phyloP scores from a whole-genome alignment of 164 flowering plant species.

The Aristolochia californica region DNA sequence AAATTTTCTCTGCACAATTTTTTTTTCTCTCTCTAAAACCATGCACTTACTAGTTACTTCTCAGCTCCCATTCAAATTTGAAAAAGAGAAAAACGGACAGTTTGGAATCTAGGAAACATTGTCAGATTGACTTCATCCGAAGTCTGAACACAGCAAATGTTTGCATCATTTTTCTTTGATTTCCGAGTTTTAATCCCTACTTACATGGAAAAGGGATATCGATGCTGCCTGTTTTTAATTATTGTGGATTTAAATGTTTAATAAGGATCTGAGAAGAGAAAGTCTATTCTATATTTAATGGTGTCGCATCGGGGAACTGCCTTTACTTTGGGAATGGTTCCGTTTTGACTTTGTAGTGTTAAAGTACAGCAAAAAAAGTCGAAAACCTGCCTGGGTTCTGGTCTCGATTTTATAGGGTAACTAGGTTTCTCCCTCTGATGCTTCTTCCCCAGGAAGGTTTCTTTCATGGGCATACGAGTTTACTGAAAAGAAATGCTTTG shows the following conservation, averaged over 20 bases:
- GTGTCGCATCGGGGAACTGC: slow-evolving; percentile 1
- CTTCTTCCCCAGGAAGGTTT: background rate
- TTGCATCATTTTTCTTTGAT: background rate
- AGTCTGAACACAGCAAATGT: no score
- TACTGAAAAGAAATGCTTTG: no score
- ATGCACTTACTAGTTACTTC: no score
- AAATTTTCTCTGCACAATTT: background rate
- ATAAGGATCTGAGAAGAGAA: background rate
- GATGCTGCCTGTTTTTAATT: background rate
- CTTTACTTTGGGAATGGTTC: background rate
- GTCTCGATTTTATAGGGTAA: background rate
- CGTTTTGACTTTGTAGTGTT: background rate
- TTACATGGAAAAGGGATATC: background rate
- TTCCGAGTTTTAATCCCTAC: background rate
- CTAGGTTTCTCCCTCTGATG: background rate
- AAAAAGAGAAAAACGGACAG: background rate
- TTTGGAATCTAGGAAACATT: slow-evolving; percentile 2
- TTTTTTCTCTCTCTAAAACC: no score
- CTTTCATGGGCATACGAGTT: no score
- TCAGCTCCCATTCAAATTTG: background rate
- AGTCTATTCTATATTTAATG: background rate
- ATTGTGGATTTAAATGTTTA: background rate
- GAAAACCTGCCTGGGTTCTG: background rate
- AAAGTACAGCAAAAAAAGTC: background rate
- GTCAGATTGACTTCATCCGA: background rate